Evolutionary conservation across 345 rosid species (phyloP), one percentile per base, ranked within the genome.

Genomic region (Gossypium longicalyx): DNA sequence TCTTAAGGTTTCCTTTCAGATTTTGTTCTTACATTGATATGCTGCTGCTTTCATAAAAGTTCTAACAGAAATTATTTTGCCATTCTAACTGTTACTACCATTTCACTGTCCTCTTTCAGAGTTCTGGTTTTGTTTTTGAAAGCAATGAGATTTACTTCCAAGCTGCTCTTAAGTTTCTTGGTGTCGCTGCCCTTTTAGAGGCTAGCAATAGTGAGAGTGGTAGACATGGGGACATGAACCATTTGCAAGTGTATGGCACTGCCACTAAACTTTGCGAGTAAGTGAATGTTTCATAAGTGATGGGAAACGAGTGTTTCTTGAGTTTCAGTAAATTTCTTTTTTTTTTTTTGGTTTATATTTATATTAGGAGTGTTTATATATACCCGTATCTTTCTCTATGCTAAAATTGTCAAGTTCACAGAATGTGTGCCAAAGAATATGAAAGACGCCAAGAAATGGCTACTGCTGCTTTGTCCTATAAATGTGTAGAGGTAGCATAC

Each of bases 381-480:
- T 29, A 13, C 11, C 25, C 22, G 47, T 43, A 27, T 23, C 51
- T 53, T 41, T n/a, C 59, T 64, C 27, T 51, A 48, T 63, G 43
- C 74, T 82, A 15, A 74, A 75, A 57, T 68, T 75, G 73, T 64
- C 7, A 60, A 71, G 76, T 62, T 81, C 23, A 59, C 89, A 93
- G 95, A 83, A 86, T 73, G 67, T 90, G 93, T 83, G 97, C 94
- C 71, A 78, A 71, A 66, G 91, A 86, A 77, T 91, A 87, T 84
- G 97, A 90, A 82, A 78, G 72, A 67, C 77, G 74, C 47, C 71
- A 71, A 54, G 93, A 91, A 75, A 86, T 86, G 97, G 89, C 89
- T 78, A 83, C 89, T 83, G 91, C 94, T 85, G 82, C 94, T 77
- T 84, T 90, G 89, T 93, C 91, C 68, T 90, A 86, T 83, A 93